Base-by-base conservation (phyloP, 441 rosid species). In the Populus tomentosa region DNA sequence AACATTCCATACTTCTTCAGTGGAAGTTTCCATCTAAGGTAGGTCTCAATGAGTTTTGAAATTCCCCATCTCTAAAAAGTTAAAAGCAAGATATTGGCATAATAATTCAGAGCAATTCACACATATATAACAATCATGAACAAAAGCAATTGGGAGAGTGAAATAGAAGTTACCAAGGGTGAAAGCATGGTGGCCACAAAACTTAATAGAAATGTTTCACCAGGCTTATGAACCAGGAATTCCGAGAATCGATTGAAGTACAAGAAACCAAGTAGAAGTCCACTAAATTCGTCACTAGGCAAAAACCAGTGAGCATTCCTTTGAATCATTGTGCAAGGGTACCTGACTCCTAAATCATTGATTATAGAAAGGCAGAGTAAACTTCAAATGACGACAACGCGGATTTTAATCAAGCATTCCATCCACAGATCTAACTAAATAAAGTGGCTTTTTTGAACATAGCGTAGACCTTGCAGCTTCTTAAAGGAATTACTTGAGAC, bases 321-420 rank as follows among this genome's bases (percentile, higher is more conserved):
- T 80, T 84, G 82, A 30, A 87, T 24, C 14, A 89, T 80, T 7
- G 86, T 83, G 65, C 90, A 87, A 1, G 90, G 90, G 40, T 65
- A 76, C 71, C 76, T 78, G 1, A 4, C 33, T 14, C 80, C 80
- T 77, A 65, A 0, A 68, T 13, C 24, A 9, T 32, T 64, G 14
- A 71, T 9, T 28, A 50, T 28, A 23, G n/a, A 6, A 24, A 10
- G 28, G 18, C 11, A 6, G 56, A 13, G 5, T 46, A 46, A 46
- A 14, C 56, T 46, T 46, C 7, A 46, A 46, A 46, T 46, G 56
- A 46, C 56, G 10, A 46, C 18, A 46, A 0, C 13, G 56, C 56
- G 1, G 56, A 46, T 11, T 38, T 14, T 46, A 46, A 14, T 5
- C 2, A 46, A 46, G 56, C 20, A 46, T 14, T 46, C 56, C 56